These are phyloP conservation scores for Capsicum baccatum DNA, from an alignment of 257 asterid genomes.

Conservation along the genomic window DNA sequence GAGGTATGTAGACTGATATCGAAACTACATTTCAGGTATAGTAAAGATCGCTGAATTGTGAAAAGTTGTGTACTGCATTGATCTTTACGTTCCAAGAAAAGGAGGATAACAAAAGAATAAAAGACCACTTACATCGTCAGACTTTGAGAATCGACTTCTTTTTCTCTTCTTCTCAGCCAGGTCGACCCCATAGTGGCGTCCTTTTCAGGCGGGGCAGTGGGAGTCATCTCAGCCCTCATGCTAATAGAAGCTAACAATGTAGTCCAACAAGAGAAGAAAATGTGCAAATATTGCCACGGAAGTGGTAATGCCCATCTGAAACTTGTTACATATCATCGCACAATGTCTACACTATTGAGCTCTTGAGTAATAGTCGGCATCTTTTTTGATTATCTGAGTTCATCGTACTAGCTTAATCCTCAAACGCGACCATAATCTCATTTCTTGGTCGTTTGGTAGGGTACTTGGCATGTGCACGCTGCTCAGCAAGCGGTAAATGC, in stretches of 20 bases:
- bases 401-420: background rate
- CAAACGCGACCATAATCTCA: background rate
- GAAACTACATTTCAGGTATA: background rate
- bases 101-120: background rate
- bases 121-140: background rate
- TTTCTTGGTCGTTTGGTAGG: conserved; percentile 46
- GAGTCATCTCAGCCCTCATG: conserved; percentile 89
- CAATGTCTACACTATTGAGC: background rate
- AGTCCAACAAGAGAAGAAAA: conserved; percentile 83
- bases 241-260: conserved; percentile 84
- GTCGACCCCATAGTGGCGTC: conserved; percentile 97
- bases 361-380: fast-evolving
- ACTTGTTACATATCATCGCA: background rate
- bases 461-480: conserved; percentile 91
- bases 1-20: conserved; percentile 52
- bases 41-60: background rate
- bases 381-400: background rate
- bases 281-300: conserved; percentile 95
- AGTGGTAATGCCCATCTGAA: conserved; percentile 55
- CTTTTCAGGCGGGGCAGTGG: conserved; percentile 97
- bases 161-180: conserved; percentile 58
- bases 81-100: background rate
- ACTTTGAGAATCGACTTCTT: background rate
- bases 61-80: background rate
- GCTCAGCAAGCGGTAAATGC: conserved; percentile 84